Evolutionary conservation across 2,329 filamentous ascomycete species (phyloP).

Genomic region (Aspergillus pseudoviridinutans): DNA sequence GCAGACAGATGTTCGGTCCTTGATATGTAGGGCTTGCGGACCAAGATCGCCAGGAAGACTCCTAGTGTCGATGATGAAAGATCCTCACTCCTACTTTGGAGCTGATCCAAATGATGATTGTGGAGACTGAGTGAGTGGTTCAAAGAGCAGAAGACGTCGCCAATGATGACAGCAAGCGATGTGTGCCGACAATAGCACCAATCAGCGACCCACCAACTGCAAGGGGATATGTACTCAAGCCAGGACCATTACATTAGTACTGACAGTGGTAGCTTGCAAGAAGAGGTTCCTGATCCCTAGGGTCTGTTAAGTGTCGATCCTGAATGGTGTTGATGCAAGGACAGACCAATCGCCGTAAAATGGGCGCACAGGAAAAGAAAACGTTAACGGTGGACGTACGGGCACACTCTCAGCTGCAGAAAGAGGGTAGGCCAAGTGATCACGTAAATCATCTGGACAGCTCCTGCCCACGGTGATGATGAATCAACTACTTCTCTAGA

Average conservation of each 20-base stretch:
- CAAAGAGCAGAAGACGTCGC: neutral
- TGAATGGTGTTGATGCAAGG: neutral
- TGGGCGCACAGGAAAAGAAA: neutral
- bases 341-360: neutral
- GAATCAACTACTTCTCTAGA: too few species aligned
- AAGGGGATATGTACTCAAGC: neutral
- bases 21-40: neutral
- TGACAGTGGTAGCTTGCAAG: neutral
- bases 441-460: neutral
- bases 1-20: neutral
- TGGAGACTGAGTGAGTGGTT: neutral
- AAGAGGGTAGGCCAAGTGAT: neutral
- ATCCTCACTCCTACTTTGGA: neutral
- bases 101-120: neutral
- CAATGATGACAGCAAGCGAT: neutral
- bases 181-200: neutral
- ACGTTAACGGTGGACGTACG: neutral
- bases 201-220: neutral
- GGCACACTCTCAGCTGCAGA: too few species aligned
- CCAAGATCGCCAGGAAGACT: neutral
- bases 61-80: neutral
- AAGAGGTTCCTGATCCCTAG: neutral
- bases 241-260: neutral
- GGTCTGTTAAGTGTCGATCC: neutral
- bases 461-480: neutral